Evolutionary conservation across 768 basidiomycete species (phyloP).

Genomic region (Boletus bicolor): DNA sequence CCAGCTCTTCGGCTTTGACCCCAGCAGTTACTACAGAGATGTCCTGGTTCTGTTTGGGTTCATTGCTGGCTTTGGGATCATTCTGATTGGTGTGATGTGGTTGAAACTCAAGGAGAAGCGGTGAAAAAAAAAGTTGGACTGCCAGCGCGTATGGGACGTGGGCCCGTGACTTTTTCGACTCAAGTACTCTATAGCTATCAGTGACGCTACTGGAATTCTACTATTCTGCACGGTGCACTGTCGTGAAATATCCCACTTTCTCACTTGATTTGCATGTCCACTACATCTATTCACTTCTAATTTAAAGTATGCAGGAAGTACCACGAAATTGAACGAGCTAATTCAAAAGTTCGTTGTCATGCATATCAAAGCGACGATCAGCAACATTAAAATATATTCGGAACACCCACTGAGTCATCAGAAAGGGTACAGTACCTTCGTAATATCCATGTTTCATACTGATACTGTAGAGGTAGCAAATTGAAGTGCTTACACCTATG

Average conservation of each 20-base stretch:
- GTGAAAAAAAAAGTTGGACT: constrained; percentile 29
- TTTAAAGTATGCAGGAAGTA: too few species aligned
- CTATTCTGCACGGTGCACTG: too few species aligned
- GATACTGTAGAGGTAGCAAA: too few species aligned
- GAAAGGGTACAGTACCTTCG: not conserved
- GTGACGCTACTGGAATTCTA: not conserved
- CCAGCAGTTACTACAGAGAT: constrained; percentile 83
- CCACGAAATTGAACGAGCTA: too few species aligned
- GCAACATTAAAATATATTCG: not conserved
- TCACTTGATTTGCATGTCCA: too few species aligned
- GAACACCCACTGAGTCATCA: not conserved
- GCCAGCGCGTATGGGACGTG: not conserved
- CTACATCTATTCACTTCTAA: too few species aligned
- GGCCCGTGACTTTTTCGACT: not conserved
- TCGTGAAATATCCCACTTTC: too few species aligned
- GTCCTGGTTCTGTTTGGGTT: constrained; percentile 85
- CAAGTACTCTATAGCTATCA: not conserved
- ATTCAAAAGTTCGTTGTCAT: too few species aligned
- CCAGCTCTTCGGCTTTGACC: constrained; percentile 83
- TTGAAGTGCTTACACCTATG: constrained; percentile 3
- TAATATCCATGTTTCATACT: not conserved
- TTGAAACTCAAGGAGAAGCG: constrained; percentile 73
- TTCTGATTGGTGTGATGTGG: constrained; percentile 77
- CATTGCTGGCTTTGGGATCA: constrained; percentile 72
- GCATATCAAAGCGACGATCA: not conserved